phyloP scores from a whole-genome alignment of 768 basidiomycete species.

The Scleroderma bovista region DNA sequence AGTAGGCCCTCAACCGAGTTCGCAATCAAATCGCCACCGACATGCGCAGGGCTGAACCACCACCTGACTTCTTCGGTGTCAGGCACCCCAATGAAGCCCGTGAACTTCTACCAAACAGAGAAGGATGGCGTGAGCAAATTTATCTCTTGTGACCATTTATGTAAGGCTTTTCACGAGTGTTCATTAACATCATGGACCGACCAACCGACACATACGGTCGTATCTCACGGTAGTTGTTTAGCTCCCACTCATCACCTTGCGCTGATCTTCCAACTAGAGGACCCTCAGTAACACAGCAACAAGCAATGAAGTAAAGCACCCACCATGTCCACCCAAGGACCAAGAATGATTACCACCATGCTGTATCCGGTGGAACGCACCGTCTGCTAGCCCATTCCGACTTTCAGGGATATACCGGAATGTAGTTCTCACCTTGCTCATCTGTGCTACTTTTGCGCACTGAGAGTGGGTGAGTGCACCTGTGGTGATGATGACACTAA shows the following conservation, averaged over 20 bases:
- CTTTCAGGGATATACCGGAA: neutral
- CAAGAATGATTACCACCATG: conserved; percentile 22
- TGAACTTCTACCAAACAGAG: conserved; percentile 69
- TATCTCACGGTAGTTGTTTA: conserved; percentile 4
- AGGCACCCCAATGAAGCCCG: conserved; percentile 99
- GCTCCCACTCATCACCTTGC: conserved; percentile 13
- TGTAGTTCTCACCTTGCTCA: conserved; percentile 13
- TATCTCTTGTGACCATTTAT: conserved; percentile 5
- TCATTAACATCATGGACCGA: conserved; percentile 45
- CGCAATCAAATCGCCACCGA: conserved; percentile 67
- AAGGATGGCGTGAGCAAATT: conserved; percentile 51
- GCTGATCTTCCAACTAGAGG: conserved; percentile 24
- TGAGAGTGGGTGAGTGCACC: conserved; percentile 56
- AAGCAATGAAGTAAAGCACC: conserved; percentile 7
- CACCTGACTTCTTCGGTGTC: conserved; percentile 91
- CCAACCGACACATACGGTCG: conserved; percentile 12
- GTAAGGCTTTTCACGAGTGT: conserved; percentile 35
- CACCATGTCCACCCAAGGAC: conserved; percentile 19
- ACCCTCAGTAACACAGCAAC: conserved; percentile 1
- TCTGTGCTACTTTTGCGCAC: conserved; percentile 32
- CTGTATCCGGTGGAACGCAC: conserved; percentile 8
- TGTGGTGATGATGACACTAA: conserved; percentile 67
- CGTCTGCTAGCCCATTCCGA: neutral
- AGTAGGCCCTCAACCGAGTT: conserved; percentile 77
- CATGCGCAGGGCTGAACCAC: conserved; percentile 63